Evolutionary conservation across 2,329 filamentous ascomycete species (phyloP), one percentile per base, ranked within the genome.

Genomic region (Ophiocordyceps australis): DNA sequence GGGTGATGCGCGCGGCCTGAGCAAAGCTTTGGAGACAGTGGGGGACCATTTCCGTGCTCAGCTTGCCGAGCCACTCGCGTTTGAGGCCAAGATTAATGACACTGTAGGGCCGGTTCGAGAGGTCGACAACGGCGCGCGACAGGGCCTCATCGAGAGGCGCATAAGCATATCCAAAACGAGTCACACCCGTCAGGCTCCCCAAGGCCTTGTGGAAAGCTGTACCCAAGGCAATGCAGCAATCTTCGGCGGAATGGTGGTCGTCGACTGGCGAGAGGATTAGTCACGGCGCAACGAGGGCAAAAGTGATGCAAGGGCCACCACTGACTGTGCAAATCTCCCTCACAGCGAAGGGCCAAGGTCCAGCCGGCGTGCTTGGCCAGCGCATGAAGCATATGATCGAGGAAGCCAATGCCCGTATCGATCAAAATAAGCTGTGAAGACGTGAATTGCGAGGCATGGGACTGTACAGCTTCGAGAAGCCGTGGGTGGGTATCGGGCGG

Each of bases 351-450:
- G 17, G 72, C 72, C 39, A 98, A 55, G 57, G 78, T 89, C 89
- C 86, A 95, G 34, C 89, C 86, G 5, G 79, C 74, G 55, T 98
- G 89, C 56, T 98, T 95, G 26, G 89, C 80, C 28, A 95, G 65
- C 5, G 89, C 89, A 54, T 98, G 89, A 26, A 95, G 66, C 86
- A 98, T 95, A 61, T 98, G 89, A 57, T 98, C 89, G 29, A 98
- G 64, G 55, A 98, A 98, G 31, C 89, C 89, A 50, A 98, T 92
- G 36, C 89, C 89, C 0, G 86, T 93, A 62, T 81, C 74, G 37
- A 95, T 65, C 45, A 71, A 71, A 47, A 95, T 94, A 32, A 71
- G 73, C 53, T 95, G 89, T 22, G 74, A 79, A 38, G 76, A 73
- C 38, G 79, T 86, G 35, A 72, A 61, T 54, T 98, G 86, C 2